Evolutionary conservation across 306 rosid genomes (phyloP).

Genomic region (Prunus armeniaca): DNA sequence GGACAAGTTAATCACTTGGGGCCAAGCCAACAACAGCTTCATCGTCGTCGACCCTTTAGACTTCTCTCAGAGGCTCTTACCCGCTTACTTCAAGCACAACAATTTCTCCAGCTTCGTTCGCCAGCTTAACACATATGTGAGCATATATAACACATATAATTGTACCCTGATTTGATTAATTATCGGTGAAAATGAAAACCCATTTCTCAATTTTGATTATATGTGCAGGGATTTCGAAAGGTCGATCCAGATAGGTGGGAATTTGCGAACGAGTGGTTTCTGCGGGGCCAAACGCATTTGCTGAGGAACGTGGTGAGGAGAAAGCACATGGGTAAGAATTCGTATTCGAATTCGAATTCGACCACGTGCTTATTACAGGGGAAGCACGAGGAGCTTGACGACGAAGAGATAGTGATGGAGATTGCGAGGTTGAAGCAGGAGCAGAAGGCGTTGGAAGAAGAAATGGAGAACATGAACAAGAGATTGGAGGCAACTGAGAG

Average conservation of each 20-base stretch:
- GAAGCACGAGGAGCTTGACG: slow-evolving; percentile 44
- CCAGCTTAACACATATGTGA: slow-evolving; percentile 89
- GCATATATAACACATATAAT: neutral
- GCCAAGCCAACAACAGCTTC: slow-evolving; percentile 79
- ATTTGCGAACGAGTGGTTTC: slow-evolving; percentile 91
- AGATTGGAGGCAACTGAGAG: slow-evolving; percentile 70
- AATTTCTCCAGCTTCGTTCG: slow-evolving; percentile 94
- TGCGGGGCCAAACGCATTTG: slow-evolving; percentile 72
- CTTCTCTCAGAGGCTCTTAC: slow-evolving; percentile 64
- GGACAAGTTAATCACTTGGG: slow-evolving; percentile 70
- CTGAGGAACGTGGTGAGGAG: slow-evolving; percentile 57
- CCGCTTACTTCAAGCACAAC: slow-evolving; percentile 89
- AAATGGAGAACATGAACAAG: slow-evolving; percentile 63
- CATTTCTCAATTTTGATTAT: neutral
- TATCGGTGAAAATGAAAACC: neutral
- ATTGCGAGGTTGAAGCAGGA: slow-evolving; percentile 66
- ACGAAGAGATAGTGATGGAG: slow-evolving; percentile 58
- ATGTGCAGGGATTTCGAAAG: slow-evolving; percentile 70
- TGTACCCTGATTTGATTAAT: neutral
- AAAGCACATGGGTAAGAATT: slow-evolving; percentile 30
- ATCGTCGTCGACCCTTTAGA: slow-evolving; percentile 71
- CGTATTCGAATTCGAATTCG: neutral
- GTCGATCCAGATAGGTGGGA: slow-evolving; percentile 97
- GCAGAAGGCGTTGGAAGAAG: slow-evolving; percentile 59
- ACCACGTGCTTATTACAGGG: neutral